Evolutionary conservation across 768 basidiomycete species (phyloP).

Genomic region (Floccularia luteovirens): DNA sequence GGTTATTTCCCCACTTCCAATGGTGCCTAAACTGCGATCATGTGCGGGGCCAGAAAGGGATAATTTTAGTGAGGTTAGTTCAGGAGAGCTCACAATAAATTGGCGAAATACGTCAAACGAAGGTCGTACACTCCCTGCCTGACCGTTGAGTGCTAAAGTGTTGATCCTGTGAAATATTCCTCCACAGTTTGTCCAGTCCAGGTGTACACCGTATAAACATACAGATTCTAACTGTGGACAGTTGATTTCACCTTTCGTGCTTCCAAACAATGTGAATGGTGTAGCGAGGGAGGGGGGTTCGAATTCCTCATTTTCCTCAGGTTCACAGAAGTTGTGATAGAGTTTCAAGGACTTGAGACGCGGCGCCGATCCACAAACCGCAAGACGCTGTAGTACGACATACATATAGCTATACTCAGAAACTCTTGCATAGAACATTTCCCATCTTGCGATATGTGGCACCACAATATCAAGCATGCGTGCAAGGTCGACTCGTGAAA

Average conservation of each 20-base stretch:
- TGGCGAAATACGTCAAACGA: constrained; percentile 42
- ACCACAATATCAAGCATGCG: constrained; percentile 34
- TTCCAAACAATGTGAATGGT: constrained; percentile 43
- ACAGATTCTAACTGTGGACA: constrained; percentile 44
- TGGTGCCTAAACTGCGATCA: too few relatives aligned
- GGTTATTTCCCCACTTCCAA: too few relatives aligned
- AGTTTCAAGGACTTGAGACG: constrained; percentile 48
- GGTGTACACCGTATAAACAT: constrained; percentile 61
- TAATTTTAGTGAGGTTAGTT: constrained; percentile 45
- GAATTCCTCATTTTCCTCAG: constrained; percentile 32
- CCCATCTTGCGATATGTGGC: constrained; percentile 51
- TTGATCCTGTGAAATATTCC: constrained; percentile 36
- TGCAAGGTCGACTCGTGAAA: constrained; percentile 23
- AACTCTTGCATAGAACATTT: constrained; percentile 36
- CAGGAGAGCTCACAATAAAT: constrained; percentile 47
- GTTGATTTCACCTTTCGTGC: too few relatives aligned
- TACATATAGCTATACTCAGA: constrained; percentile 40
- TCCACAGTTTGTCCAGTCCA: constrained; percentile 51
- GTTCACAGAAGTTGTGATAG: constrained; percentile 48
- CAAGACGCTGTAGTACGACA: constrained; percentile 31
- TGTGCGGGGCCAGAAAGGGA: constrained; percentile 50
- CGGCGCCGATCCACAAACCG: constrained; percentile 38
- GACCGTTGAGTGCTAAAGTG: constrained; percentile 55
- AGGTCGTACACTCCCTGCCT: constrained; percentile 56
- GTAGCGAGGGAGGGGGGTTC: constrained; percentile 29